These are phyloP conservation scores for Hypoxylon rickii DNA, from an alignment of 495 filamentous ascomycete genomes.

Conservation along the genomic window DNA sequence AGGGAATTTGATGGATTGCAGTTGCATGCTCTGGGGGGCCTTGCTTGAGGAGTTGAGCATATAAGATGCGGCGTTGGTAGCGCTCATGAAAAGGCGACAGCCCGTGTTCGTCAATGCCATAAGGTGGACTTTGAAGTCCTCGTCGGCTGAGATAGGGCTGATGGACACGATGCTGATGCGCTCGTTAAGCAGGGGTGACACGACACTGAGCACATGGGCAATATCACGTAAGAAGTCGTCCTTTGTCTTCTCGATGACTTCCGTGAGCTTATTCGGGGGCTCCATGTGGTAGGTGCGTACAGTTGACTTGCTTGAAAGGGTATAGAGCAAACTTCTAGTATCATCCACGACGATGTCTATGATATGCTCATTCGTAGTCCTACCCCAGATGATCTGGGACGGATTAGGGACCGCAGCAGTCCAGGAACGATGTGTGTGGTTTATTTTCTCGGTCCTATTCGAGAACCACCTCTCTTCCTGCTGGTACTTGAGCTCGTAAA, in stretches of 20 bases:
- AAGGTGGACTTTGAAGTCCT: slow-evolving; percentile 82
- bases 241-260: slow-evolving; percentile 61
- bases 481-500: slow-evolving; percentile 94
- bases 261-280: slow-evolving; percentile 51
- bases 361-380: slow-evolving; percentile 59
- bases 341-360: slow-evolving; percentile 85
- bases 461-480: slow-evolving; percentile 96
- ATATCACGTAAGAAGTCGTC: slow-evolving; percentile 64
- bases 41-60: slow-evolving; percentile 62
- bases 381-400: slow-evolving; percentile 38
- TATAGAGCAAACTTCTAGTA: slow-evolving; percentile 83
- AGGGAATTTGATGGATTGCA: slow-evolving; percentile 92
- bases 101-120: slow-evolving; percentile 90
- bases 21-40: slow-evolving; percentile 93
- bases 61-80: slow-evolving; percentile 76
- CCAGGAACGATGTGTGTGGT: slow-evolving; percentile 81
- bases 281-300: slow-evolving; percentile 86
- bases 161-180: slow-evolving; percentile 77
- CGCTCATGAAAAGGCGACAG: slow-evolving; percentile 88
- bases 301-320: slow-evolving; percentile 80
- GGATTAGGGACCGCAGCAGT: slow-evolving; percentile 67
- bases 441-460: slow-evolving; percentile 76
- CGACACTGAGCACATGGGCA: slow-evolving; percentile 72
- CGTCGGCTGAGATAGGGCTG: slow-evolving; percentile 76
- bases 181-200: slow-evolving; percentile 67